Percentiles rank a stretch among this genome's conserved stretches.
Conservation (phyloP, 116 monocot genomes). For the Dioscorea cayenensis region DNA sequence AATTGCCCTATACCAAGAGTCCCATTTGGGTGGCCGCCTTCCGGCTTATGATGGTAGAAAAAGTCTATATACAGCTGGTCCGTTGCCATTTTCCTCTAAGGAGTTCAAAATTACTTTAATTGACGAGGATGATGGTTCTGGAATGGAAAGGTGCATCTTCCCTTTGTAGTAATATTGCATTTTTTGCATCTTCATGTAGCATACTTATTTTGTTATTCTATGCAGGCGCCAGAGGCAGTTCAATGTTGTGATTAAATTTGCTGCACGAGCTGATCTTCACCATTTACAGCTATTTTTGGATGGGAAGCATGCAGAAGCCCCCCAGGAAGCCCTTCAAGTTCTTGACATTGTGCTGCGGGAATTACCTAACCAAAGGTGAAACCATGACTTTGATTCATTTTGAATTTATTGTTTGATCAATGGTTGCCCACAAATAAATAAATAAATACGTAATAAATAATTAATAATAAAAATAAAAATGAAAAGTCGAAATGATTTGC, state of each 20-base stretch:
- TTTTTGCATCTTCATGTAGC: not conserved
- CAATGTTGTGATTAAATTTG: constrained; percentile 68
- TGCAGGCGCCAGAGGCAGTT: constrained; percentile 66
- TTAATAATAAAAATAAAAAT: too few relatives aligned
- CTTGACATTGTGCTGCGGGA: constrained; percentile 93
- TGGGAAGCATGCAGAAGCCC: constrained; percentile 80
- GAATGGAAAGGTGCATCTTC: constrained; percentile 38
- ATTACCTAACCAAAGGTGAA: constrained; percentile 72
- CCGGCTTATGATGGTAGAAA: constrained; percentile 82
- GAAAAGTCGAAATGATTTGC: not conserved
- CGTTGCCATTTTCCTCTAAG: constrained; percentile 42
- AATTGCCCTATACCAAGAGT: constrained; percentile 31
- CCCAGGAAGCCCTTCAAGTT: constrained; percentile 90
- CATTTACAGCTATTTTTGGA: constrained; percentile 68
- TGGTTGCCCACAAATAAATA: not conserved
- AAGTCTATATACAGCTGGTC: constrained; percentile 66
- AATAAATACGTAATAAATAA: too few relatives aligned
- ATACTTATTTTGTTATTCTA: not conserved
- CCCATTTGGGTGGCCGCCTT: constrained; percentile 49
- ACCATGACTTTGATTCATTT: not conserved
- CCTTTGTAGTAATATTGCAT: not conserved
- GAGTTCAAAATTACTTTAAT: constrained; percentile 48
- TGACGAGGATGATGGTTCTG: constrained; percentile 75
- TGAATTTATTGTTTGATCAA: not conserved
- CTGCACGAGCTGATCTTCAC: constrained; percentile 77